phyloP scores from a whole-genome alignment of 2,329 filamentous ascomycete genomes.

The Fusarium buharicum region DNA sequence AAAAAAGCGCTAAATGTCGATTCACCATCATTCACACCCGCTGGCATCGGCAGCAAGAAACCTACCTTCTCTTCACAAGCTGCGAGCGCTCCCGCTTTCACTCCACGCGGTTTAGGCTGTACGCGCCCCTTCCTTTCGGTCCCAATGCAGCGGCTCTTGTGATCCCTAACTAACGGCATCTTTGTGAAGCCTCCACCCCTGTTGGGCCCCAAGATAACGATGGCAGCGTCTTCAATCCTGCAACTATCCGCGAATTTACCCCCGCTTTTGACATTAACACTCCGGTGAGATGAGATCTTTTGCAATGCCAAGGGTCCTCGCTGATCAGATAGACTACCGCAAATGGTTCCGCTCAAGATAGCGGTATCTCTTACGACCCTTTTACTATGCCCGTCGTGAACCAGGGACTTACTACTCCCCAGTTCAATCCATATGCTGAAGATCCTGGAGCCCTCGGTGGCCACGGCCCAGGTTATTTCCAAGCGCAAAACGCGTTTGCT shows the following conservation, averaged over 20 bases:
- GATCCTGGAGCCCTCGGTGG: conserved; percentile 69
- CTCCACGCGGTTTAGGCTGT: conserved; percentile 70
- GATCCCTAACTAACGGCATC: conserved; percentile 18
- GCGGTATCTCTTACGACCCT: conserved; percentile 64
- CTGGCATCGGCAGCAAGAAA: conserved; percentile 68
- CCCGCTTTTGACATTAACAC: conserved; percentile 65
- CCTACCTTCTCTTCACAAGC: conserved; percentile 87
- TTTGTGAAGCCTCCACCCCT: conserved; percentile 50
- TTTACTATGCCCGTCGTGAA: conserved; percentile 69
- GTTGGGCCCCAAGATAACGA: conserved; percentile 57
- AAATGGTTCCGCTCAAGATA: conserved; percentile 62
- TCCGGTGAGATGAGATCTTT: conserved; percentile 52
- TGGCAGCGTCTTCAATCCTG: conserved; percentile 63
- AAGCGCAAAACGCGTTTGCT: conserved; percentile 63
- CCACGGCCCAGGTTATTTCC: conserved; percentile 73
- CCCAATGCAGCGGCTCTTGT: neutral
- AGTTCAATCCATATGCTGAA: conserved; percentile 81
- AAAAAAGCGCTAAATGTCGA: conserved; percentile 93
- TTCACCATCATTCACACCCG: conserved; percentile 92
- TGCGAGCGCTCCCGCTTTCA: conserved; percentile 88
- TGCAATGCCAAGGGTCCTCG: neutral
- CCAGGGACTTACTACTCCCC: conserved; percentile 62
- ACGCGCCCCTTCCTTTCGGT: conserved; percentile 19
- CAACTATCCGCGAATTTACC: conserved; percentile 68
- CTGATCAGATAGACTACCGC: conserved; percentile 49